Conservation (phyloP, 805 yeast genomes). For the Kuraishia ogatae region DNA sequence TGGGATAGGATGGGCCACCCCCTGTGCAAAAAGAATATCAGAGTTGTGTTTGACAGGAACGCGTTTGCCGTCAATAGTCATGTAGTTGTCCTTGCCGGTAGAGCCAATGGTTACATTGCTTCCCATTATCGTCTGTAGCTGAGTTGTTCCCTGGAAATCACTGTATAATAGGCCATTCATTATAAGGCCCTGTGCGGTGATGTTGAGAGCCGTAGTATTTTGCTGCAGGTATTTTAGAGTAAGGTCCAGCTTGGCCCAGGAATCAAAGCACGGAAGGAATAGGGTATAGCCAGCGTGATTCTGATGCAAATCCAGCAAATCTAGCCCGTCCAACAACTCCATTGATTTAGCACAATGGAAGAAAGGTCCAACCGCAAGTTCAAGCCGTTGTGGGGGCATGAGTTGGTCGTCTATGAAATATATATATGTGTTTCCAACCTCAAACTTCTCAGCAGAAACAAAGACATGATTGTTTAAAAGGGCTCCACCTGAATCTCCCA, state of each 20-base stretch:
- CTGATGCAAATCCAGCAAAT: constrained; percentile 40
- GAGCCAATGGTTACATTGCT: constrained; percentile 13
- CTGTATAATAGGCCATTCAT: constrained; percentile 61
- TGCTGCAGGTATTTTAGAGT: constrained; percentile 47
- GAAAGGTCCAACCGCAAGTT: constrained; percentile 56
- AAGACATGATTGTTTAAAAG: constrained; percentile 48
- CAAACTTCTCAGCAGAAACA: constrained; percentile 33
- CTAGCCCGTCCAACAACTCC: constrained; percentile 42
- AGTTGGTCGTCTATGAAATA: constrained; percentile 56
- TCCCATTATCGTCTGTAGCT: constrained; percentile 22
- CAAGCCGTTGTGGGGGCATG: constrained; percentile 53
- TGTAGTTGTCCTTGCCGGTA: constrained; percentile 5
- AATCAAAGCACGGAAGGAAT: constrained; percentile 66
- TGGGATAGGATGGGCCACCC: constrained; percentile 70
- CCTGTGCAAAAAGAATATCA: constrained; percentile 73
- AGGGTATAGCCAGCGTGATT: constrained; percentile 62
- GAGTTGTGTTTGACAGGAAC: constrained; percentile 32
- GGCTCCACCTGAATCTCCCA: constrained; percentile 16
- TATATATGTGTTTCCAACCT: constrained; percentile 57
- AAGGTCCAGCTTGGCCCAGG: constrained; percentile 62
- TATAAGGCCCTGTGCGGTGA: constrained; percentile 48
- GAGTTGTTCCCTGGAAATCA: constrained; percentile 32
- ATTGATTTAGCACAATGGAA: constrained; percentile 60
- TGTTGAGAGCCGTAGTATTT: constrained; percentile 41
- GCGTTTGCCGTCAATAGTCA: constrained; percentile 18